These are phyloP conservation scores for Cryptococcus sp. DNA, from an alignment of 1,284 basidiomycete species.

Conservation along the genomic window DNA sequence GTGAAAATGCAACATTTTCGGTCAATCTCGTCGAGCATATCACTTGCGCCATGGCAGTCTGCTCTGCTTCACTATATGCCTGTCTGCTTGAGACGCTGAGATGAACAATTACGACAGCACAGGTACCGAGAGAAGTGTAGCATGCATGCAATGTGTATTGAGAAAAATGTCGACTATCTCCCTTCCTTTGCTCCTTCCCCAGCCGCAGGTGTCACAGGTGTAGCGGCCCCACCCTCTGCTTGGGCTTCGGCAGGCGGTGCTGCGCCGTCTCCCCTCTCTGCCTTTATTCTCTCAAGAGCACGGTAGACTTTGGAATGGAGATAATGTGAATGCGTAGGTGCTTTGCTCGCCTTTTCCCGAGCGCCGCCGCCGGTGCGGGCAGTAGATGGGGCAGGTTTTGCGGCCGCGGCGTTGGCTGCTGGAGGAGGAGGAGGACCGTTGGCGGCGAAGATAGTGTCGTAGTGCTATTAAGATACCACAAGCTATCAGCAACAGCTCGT, in stretches of 20 bases:
- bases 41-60: neutral
- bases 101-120: too few relatives aligned
- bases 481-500: too few relatives aligned
- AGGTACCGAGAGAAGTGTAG: neutral
- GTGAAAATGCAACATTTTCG: neutral
- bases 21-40: neutral
- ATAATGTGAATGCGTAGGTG: constrained; percentile 71
- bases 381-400: constrained; percentile 37
- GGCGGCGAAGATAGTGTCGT: constrained; percentile 88
- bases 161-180: neutral
- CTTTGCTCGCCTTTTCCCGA: constrained; percentile 28
- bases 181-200: neutral
- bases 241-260: constrained; percentile 17
- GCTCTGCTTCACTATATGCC: too few relatives aligned
- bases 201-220: constrained; percentile 9
- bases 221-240: constrained; percentile 17
- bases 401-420: constrained; percentile 54
- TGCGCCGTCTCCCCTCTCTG: constrained; percentile 39
- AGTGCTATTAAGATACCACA: constrained; percentile 62
- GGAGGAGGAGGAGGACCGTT: constrained; percentile 65
- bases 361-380: constrained; percentile 18
- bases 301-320: constrained; percentile 95
- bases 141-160: neutral
- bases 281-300: constrained; percentile 81
- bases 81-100: too few relatives aligned